A percentile compares a stretch with the other conserved stretches of the same genome.
Conservation (phyloP, 1,284 basidiomycete species). For the Moniliophthora roreri region DNA sequence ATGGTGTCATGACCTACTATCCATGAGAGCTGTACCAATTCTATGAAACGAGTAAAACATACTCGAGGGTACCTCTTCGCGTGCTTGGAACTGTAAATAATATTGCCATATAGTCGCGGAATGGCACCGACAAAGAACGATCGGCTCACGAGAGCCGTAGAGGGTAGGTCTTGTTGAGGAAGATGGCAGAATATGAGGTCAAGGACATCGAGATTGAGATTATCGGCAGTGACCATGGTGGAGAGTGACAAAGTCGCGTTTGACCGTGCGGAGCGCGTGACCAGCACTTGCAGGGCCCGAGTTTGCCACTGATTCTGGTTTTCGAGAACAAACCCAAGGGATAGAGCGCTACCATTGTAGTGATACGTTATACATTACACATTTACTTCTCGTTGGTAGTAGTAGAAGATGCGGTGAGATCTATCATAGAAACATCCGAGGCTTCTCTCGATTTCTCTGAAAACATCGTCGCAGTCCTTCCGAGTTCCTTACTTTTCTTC, state of each 20-base stretch:
- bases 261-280: neutral
- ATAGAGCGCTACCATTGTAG: too few relatives aligned
- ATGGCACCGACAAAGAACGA: conserved; percentile 62
- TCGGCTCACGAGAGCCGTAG: conserved; percentile 58
- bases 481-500: neutral
- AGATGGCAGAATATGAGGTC: conserved; percentile 60
- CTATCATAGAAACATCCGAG: conserved; percentile 5
- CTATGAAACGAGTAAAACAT: conserved; percentile 15
- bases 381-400: neutral
- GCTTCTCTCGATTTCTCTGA: conserved; percentile 18
- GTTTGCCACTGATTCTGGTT: neutral
- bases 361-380: neutral
- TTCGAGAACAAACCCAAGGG: neutral
- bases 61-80: conserved; percentile 56
- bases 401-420: neutral
- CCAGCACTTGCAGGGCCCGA: neutral
- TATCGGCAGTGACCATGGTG: conserved; percentile 62
- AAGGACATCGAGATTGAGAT: conserved; percentile 68
- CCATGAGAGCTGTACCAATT: neutral
- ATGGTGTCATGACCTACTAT: conserved; percentile 51
- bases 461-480: conserved; percentile 6
- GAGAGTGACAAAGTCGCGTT: neutral
- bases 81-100: conserved; percentile 53
- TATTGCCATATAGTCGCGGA: conserved; percentile 56
- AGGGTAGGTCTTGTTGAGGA: conserved; percentile 52